Conservation (phyloP, 192 early-diverging fungal species). For the Dissophora globulifera region DNA sequence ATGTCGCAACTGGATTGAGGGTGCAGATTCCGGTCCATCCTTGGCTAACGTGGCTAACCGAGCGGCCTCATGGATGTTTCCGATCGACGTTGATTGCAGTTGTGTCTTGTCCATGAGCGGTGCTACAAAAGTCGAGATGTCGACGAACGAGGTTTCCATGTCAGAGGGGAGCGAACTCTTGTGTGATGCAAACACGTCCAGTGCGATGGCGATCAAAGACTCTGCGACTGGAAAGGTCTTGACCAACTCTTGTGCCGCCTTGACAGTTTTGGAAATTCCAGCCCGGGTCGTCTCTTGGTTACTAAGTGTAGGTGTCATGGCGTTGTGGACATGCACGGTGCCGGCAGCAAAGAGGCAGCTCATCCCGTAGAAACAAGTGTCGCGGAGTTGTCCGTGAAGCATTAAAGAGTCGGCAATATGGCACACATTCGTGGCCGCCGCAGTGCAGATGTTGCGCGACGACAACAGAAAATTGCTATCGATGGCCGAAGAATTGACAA, state of each 20-base stretch:
- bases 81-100: slow-evolving; percentile 18
- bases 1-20: slow-evolving; percentile 31
- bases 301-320: slow-evolving; percentile 21
- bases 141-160: slow-evolving; percentile 16
- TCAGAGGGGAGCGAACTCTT: slow-evolving; percentile 13
- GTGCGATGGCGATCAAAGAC: slow-evolving; percentile 16
- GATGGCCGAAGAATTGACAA: slow-evolving; percentile 13
- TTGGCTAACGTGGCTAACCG: slow-evolving; percentile 19
- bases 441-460: slow-evolving; percentile 43
- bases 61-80: slow-evolving; percentile 30
- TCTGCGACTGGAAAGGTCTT: slow-evolving; percentile 34
- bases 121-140: slow-evolving; percentile 19
- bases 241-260: slow-evolving; percentile 22
- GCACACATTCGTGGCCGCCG: slow-evolving; percentile 45
- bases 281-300: slow-evolving; percentile 27
- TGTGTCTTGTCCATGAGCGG: slow-evolving; percentile 26
- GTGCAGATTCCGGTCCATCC: slow-evolving; percentile 20
- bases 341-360: slow-evolving; percentile 39
- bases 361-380: slow-evolving; percentile 27
- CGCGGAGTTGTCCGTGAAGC: slow-evolving; percentile 18
- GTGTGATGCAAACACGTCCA: slow-evolving; percentile 34
- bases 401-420: slow-evolving; percentile 46
- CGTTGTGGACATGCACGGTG: slow-evolving; percentile 53
- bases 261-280: slow-evolving; percentile 24
- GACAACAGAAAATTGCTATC: slow-evolving; percentile 22